Base-by-base conservation (phyloP, 257 asterid genomes). In the Linderniella brevidens region DNA sequence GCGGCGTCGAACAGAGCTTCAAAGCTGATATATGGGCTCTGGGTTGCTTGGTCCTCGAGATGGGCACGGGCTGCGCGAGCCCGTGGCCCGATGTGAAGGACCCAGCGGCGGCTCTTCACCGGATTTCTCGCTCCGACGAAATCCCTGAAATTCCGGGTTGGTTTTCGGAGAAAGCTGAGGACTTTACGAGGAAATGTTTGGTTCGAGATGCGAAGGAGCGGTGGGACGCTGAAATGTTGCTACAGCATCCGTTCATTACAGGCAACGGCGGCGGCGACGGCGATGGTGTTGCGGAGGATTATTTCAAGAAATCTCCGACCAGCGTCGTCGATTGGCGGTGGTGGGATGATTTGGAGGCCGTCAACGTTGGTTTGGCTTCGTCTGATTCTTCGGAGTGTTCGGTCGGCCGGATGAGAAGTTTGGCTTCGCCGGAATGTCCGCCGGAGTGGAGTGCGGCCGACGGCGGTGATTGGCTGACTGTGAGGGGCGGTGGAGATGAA, bases 21-120 rank as follows among this genome's bases (percentile, higher is more conserved):
- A 15, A 84, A 11, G 94, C 93, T 39, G 98, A 88, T 69, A 41
- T 84, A 0, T 88, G 98, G 98, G 73, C 93, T 3, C 13, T 78
- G 17, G 98, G 94, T 0, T 88, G 98, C 20, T 68, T 77, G 9
- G 25, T 88, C 4, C 48, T 84, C 0, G 95, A 88, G 65, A 80
- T 88, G 95, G 92, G 90, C 8, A 78, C 94, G 1, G 98, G 95
- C 3, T 37, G 32, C 32, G 3, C 62, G 29, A 64, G 41, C 48
- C 95, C 94, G 7, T 88, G 98, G 98, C 71, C 75, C 64, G 79
- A 74, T 64, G 57, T 78, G 69, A 64, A 58, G 35, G 80, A 76
- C 16, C 90, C 90, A 9, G 86, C 74, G 0, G 65, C 97, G 25
- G 82, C 86, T 9, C 58, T 88, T 6, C 78, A 63, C 59, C 68